Base-by-base conservation (phyloP, 1,284 basidiomycete species). In the Xanthoconium separans region DNA sequence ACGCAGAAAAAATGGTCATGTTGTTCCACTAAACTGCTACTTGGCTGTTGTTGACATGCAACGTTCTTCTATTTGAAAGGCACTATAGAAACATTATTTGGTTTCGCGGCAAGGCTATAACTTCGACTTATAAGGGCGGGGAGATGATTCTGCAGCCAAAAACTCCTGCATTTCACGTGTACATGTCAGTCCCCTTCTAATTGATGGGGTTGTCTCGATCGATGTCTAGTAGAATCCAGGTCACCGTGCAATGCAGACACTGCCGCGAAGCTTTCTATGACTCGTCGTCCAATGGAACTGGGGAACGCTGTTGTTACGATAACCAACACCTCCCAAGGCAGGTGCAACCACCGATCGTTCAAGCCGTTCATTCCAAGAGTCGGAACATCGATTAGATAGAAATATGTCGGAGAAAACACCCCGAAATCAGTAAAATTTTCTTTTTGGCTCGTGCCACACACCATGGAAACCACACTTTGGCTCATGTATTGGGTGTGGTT, bases 301-400 rank as follows among this genome's bases (percentile, higher is more conserved):
- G 27, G 22, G 37, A 40, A 48, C 12, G 6, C 8, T 13, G 39
- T 29, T 70, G 65, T 40, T 56, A 42, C 6, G 65, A 56, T 39
- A 55, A 4, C n/a, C 66, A 70, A 24, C 55, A 60, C 51, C 61
- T 56, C 8, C 44, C 37, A 54, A 6, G 64, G 65, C 34, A 62
- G 7, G 43, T 70, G 64, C 29, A 18, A 44, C 54, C 18, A 13
- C 65, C 66, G 15, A 0, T 33, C 13, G 51, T 70, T n/a, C 67
- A 70, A 43, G 58, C 60, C 13, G 50, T 65, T 27, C 50, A 53
- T 41, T 63, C 63, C 11, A n/a, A 16, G 3, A 2, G 0, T 22
- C 15, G 7, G 16, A 18, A 22, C 20, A 6, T 13, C 1, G 24
- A 33, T 7, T n/a, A 53, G 10, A 29, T 2, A 2, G 55, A 65